A percentile compares a stretch with the other conserved stretches of the same genome.
These are phyloP conservation scores for Pleoardoris graminearum DNA, from an alignment of 2,329 filamentous ascomycete genomes.

Conservation along the genomic window DNA sequence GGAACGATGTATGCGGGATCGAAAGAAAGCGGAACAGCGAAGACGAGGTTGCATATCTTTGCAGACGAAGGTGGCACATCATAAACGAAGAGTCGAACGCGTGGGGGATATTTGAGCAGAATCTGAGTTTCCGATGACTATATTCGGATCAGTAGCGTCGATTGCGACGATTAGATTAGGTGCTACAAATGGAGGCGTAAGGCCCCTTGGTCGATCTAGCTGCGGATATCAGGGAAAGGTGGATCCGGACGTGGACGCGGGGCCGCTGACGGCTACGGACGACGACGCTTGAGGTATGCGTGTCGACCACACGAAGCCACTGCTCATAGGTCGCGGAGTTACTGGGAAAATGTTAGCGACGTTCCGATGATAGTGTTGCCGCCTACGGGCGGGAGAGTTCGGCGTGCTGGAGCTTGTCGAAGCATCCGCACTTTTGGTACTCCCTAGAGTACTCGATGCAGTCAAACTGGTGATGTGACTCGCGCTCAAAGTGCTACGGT, in stretches of 20 bases:
- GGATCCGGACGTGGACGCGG: conserved; percentile 11
- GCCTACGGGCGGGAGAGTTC: not conserved
- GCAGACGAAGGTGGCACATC: conserved; percentile 47
- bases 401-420: not conserved
- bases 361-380: not conserved
- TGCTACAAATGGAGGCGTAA: conserved; percentile 41
- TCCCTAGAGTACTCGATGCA: conserved; percentile 2
- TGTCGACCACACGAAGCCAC: conserved; percentile 10
- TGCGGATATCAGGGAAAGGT: conserved; percentile 10
- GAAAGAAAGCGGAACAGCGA: conserved; percentile 50
- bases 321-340: conserved; percentile 15
- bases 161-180: conserved; percentile 47
- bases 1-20: conserved; percentile 38
- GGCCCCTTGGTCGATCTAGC: conserved; percentile 27
- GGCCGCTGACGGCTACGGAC: not conserved
- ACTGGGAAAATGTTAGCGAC: conserved; percentile 11
- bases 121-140: conserved; percentile 46
- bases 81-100: conserved; percentile 51
- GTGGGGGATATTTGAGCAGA: conserved; percentile 46
- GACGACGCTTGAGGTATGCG: conserved; percentile 8
- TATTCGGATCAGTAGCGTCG: conserved; percentile 42
- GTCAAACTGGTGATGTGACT: conserved; percentile 16
- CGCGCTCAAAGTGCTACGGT: conserved; percentile 12
- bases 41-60: conserved; percentile 54
- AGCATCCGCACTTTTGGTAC: not conserved